A percentile compares a stretch with the other conserved stretches of the same genome.
phyloP scores from a whole-genome alignment of 108 stramenopile genomes.

The Pseudonitzschia multiseries region DNA sequence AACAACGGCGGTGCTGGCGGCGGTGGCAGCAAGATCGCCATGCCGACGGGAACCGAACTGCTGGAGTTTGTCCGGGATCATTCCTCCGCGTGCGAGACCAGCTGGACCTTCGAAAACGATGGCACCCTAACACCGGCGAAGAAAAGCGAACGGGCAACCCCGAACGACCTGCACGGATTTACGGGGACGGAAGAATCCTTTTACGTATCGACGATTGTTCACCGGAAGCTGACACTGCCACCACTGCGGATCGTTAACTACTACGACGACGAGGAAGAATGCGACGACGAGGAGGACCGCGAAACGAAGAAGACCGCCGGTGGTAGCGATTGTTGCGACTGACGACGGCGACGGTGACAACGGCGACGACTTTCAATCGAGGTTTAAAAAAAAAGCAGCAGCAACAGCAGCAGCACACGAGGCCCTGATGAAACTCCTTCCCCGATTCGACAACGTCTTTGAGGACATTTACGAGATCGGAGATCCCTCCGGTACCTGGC shows the following conservation, averaged over 20 bases:
- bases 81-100: conserved; percentile 6
- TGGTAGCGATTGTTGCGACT: no score
- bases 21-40: not conserved
- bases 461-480: conserved; percentile 18
- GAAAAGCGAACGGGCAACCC: not conserved
- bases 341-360: not conserved
- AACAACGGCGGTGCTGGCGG: no score
- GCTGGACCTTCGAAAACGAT: conserved; percentile 28
- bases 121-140: conserved; percentile 2
- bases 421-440: not conserved
- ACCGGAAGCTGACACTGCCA: not conserved
- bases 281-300: conserved; percentile 4
- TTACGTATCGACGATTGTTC: conserved; percentile 31
- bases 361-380: no score
- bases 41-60: not conserved
- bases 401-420: not conserved
- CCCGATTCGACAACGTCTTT: conserved; percentile 23
- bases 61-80: not conserved
- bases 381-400: no score
- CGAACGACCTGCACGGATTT: not conserved
- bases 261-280: not conserved
- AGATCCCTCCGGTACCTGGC: conserved; percentile 3
- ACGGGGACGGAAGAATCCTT: not conserved
- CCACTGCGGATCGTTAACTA: not conserved
- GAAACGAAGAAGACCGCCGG: no score